phyloP scores from a whole-genome alignment of 805 yeast species.

The Candida caryicola region DNA sequence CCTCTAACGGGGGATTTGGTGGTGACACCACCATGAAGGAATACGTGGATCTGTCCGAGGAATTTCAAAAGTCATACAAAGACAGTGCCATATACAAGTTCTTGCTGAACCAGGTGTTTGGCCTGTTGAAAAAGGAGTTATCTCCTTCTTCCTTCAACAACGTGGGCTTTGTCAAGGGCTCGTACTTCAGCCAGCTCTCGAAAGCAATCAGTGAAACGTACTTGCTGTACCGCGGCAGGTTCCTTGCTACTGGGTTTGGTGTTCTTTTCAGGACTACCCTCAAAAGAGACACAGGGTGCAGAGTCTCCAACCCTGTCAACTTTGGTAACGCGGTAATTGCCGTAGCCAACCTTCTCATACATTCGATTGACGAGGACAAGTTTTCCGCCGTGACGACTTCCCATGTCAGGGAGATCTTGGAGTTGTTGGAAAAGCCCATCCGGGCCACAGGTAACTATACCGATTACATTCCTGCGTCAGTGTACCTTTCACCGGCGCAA shows the following conservation, averaged over 20 bases:
- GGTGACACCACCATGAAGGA: constrained; percentile 2
- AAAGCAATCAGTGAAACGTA: constrained; percentile 4
- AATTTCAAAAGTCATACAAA: not conserved
- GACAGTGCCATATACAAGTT: constrained; percentile 5
- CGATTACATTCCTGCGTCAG: constrained; percentile 44
- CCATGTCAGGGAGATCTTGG: constrained; percentile 55
- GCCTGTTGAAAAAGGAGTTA: constrained; percentile 11
- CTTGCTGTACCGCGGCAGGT: constrained; percentile 17
- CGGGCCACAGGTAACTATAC: constrained; percentile 37
- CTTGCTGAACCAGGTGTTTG: constrained; percentile 13
- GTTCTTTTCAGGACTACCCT: constrained; percentile 36
- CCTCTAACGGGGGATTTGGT: not conserved
- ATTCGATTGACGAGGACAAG: constrained; percentile 64
- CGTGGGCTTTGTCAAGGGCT: not conserved
- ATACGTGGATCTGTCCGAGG: not conserved
- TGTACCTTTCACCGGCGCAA: constrained; percentile 35
- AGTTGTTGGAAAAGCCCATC: constrained; percentile 58
- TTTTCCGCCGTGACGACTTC: constrained; percentile 50
- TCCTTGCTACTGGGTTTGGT: constrained; percentile 35
- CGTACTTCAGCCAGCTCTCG: not conserved
- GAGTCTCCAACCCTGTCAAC: constrained; percentile 57
- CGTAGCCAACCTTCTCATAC: constrained; percentile 53
- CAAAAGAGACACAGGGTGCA: constrained; percentile 54
- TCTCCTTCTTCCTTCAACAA: not conserved
- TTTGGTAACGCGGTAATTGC: constrained; percentile 64